Evolutionary conservation across 371 early-diverging fungal species (phyloP).

Genomic region (Circinella minor): DNA sequence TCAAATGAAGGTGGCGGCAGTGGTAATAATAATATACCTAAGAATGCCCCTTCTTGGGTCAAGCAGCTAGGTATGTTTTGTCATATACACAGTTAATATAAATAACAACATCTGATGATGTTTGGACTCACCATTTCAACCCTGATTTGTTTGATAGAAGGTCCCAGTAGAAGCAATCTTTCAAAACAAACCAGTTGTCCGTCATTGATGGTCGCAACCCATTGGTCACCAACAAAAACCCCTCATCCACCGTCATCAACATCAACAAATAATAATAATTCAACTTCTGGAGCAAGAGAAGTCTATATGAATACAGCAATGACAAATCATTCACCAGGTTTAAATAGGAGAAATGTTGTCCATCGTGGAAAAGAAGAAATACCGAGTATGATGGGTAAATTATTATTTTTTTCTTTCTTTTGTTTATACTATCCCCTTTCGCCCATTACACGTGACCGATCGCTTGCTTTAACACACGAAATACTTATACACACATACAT

Average conservation of each 20-base stretch:
- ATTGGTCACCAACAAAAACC: constrained; percentile 15
- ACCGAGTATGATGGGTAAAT: constrained; percentile 26
- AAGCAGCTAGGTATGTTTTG: constrained; percentile 9
- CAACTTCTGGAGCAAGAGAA: background rate
- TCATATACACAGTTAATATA: background rate
- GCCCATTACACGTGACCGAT: background rate
- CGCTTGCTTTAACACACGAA: background rate
- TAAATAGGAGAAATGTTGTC: background rate
- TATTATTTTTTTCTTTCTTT: background rate
- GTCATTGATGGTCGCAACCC: constrained; percentile 14
- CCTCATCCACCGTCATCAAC: constrained; percentile 13
- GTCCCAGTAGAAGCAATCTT: constrained; percentile 12
- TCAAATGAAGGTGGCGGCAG: background rate
- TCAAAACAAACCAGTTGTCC: constrained; percentile 21
- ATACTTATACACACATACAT: background rate
- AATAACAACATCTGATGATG: constrained; percentile 1
- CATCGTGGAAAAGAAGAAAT: constrained; percentile 18
- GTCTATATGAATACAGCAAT: background rate
- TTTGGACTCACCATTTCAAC: background rate
- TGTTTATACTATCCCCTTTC: background rate
- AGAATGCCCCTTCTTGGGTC: background rate
- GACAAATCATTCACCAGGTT: background rate
- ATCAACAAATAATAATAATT: background rate
- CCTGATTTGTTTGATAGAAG: constrained; percentile 9
- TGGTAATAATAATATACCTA: background rate